These are phyloP conservation scores for Tulasnella sp. DNA, from an alignment of 768 basidiomycete genomes.

Conservation along the genomic window DNA sequence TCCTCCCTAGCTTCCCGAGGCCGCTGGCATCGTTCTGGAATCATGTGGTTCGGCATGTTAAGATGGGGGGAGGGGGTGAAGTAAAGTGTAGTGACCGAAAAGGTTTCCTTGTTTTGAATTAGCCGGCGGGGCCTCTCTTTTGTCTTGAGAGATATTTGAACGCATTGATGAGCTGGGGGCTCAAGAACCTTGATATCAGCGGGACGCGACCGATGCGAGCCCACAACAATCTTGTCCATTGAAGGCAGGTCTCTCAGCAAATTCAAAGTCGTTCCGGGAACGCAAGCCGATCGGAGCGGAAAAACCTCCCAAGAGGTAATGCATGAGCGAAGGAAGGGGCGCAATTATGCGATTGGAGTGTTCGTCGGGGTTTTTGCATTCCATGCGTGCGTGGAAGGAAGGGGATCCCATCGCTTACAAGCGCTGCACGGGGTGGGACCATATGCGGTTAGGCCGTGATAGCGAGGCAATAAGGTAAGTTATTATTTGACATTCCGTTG, in stretches of 20 bases:
- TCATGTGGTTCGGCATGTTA: not conserved
- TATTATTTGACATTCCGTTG: not conserved
- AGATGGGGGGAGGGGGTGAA: not conserved
- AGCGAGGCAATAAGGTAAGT: not conserved
- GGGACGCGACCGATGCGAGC: not conserved
- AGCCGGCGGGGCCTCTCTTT: not conserved
- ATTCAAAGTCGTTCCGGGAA: conserved; percentile 1
- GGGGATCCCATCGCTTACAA: not conserved
- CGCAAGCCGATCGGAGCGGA: not conserved
- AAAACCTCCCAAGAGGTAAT: not conserved
- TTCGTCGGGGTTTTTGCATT: not conserved
- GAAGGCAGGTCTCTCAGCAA: not conserved
- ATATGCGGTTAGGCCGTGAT: not conserved
- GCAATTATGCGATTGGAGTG: conserved; percentile 2
- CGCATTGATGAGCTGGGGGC: conserved; percentile 4
- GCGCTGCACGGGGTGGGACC: not conserved
- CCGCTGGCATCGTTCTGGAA: not conserved
- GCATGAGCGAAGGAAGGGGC: not conserved
- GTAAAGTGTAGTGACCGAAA: conserved; percentile 1
- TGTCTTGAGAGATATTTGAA: conserved; percentile 5
- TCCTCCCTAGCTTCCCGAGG: not conserved
- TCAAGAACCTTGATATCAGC: conserved; percentile 8
- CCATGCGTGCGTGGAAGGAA: not conserved
- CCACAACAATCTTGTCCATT: not conserved
- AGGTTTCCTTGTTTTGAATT: conserved; percentile 2